A percentile compares a stretch with the other conserved stretches of the same genome.
These are phyloP conservation scores for Vaccinium corymbosum DNA, from an alignment of 148 eudicot genomes.

Conservation along the genomic window DNA sequence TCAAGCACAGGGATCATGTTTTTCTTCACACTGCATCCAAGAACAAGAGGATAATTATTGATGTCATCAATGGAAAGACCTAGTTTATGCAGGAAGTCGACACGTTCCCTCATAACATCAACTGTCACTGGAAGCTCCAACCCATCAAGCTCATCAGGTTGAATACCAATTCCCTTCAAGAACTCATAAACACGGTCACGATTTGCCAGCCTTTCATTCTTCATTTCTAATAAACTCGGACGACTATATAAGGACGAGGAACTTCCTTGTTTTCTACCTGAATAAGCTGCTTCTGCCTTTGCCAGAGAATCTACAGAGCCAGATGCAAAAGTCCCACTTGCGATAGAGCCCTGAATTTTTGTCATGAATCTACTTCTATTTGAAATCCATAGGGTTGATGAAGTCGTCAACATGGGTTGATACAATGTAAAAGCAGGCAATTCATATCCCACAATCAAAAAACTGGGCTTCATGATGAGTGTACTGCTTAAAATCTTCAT, in stretches of 20 bases:
- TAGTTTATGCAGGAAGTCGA: conserved; percentile 79
- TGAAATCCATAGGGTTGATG: conserved; percentile 31
- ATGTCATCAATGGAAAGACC: conserved; percentile 91
- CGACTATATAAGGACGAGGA: conserved; percentile 72
- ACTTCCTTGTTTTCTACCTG: conserved; percentile 29
- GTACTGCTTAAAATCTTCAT: conserved; percentile 59
- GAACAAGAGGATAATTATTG: conserved; percentile 93
- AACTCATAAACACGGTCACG: conserved; percentile 86
- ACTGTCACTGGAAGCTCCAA: conserved; percentile 92
- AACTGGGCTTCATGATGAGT: conserved; percentile 49
- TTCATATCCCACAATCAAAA: conserved; percentile 48
- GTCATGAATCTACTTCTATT: conserved; percentile 35
- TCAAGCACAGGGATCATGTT: conserved; percentile 97
- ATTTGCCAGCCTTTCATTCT: conserved; percentile 67
- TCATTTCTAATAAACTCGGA: conserved; percentile 80
- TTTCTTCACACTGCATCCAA: conserved; percentile 98
- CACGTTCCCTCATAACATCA: conserved; percentile 93
- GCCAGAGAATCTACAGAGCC: conserved; percentile 29
- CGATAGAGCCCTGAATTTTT: conserved; percentile 51
- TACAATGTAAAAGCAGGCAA: conserved; percentile 43
- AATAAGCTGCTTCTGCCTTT: conserved; percentile 31
- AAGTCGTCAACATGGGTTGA: conserved; percentile 28
- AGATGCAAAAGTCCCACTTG: conserved; percentile 41
- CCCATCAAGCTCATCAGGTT: conserved; percentile 93
- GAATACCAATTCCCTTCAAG: conserved; percentile 64